Evolutionary conservation across 176 grass and related monocot genomes (phyloP), one percentile per base, ranked within the genome.

Genomic region (Canna indica): DNA sequence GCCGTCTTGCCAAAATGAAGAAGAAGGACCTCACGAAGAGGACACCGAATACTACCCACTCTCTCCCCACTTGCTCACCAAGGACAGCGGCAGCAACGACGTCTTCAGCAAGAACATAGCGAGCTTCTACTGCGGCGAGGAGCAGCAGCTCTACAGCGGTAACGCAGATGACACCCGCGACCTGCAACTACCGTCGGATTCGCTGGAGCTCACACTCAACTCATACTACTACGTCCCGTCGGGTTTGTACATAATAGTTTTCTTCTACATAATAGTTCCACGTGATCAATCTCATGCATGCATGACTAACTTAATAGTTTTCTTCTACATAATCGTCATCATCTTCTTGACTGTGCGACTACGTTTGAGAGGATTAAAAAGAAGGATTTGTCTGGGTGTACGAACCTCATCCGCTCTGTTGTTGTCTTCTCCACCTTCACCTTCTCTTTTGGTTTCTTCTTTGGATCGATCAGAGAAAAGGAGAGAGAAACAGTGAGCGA

Each of bases 201-300:
- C 87, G 66, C 72, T 86, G 78, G 87, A 90, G 77, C 87, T 90
- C 45, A 86, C 74, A 13, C 87, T 90, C 44, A 83, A 81, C 61
- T 83, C 85, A 70, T 75, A 75, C 73, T 73, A 38, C 85, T 35
- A 75, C 65, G 39, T 74, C 50, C 75, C 78, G 67, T 74, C 74
- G 65, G 75, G 75, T 24, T n/a, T n/a, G n/a, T n/a, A n/a, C n/a
- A n/a, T n/a, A n/a, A n/a, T n/a, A n/a, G n/a, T n/a, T n/a, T n/a
- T n/a, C n/a, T n/a, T n/a, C n/a, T n/a, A n/a, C n/a, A n/a, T n/a
- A n/a, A n/a, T n/a, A n/a, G n/a, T n/a, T 71, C 71, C 86, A 88
- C 81, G 79, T 88, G 82, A 88, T 17, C 16, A 15, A 16, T 34
- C 36, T 10, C 36, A 13, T 39, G 33, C 36, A 4, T 11, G 16